Percentiles rank a stretch among this genome's conserved stretches.
phyloP scores from a whole-genome alignment of 2,329 filamentous ascomycete genomes.

The Microsporum ferrugineum region DNA sequence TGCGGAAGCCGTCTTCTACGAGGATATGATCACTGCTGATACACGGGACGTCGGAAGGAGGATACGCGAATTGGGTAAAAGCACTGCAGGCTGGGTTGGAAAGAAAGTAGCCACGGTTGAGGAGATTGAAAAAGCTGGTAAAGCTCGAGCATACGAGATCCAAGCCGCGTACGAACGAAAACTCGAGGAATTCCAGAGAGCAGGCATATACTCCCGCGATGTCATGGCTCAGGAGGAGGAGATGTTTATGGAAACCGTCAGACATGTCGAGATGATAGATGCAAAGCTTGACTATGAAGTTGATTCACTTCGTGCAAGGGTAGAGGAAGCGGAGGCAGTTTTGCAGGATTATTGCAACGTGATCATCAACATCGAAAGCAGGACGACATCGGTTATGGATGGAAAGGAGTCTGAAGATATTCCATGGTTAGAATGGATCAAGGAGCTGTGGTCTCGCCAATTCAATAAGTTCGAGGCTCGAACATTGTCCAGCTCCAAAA shows the following conservation, averaged over 20 bases:
- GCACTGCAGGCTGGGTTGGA: slow-evolving; percentile 34
- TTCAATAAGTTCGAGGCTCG: not conserved
- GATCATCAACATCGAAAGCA: slow-evolving; percentile 57
- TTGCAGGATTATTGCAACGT: slow-evolving; percentile 68
- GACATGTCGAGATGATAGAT: slow-evolving; percentile 67
- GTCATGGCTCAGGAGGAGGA: slow-evolving; percentile 58
- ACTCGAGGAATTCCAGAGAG: slow-evolving; percentile 56
- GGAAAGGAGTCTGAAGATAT: slow-evolving; percentile 48
- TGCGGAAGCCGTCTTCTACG: slow-evolving; percentile 30
- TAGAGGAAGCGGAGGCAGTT: slow-evolving; percentile 77
- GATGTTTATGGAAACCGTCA: slow-evolving; percentile 57
- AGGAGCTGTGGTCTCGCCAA: not conserved
- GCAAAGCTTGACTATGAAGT: slow-evolving; percentile 91
- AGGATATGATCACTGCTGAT: slow-evolving; percentile 30
- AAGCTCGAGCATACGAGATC: slow-evolving; percentile 53
- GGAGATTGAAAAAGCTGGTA: slow-evolving; percentile 53
- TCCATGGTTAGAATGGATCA: slow-evolving; percentile 48
- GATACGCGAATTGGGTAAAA: slow-evolving; percentile 28
- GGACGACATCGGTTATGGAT: slow-evolving; percentile 51
- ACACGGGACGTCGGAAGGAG: slow-evolving; percentile 25
- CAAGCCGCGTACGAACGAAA: slow-evolving; percentile 58
- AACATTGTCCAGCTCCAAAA: not conserved
- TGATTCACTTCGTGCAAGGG: slow-evolving; percentile 62
- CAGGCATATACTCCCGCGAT: slow-evolving; percentile 57
- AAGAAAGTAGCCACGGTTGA: slow-evolving; percentile 34